Evolutionary conservation across 352 stramenopile genomes (phyloP).

Genomic region (Peronospora destructor): DNA sequence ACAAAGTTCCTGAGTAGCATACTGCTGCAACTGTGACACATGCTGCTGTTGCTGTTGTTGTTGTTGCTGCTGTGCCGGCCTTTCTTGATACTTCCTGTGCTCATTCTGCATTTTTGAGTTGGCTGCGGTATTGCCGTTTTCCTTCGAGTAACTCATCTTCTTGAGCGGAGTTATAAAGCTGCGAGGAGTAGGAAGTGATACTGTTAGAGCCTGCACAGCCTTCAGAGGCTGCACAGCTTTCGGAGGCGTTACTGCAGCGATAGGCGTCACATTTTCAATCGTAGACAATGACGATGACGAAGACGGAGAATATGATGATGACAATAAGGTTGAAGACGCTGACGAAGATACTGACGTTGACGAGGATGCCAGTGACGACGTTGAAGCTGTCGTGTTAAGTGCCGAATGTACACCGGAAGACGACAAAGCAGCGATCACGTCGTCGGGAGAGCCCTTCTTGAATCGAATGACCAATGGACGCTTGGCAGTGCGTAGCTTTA

Average conservation of each 20-base stretch:
- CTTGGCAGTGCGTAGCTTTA: conserved; percentile 80
- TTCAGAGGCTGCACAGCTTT: conserved; percentile 27
- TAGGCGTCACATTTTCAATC: conserved; percentile 10
- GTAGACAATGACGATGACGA: conserved; percentile 12
- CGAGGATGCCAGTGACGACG: conserved; percentile 23
- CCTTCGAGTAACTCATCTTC: conserved; percentile 52
- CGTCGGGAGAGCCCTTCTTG: conserved; percentile 56
- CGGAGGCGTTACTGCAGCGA: conserved; percentile 10
- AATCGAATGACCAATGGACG: conserved; percentile 79
- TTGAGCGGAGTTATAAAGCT: conserved; percentile 54
- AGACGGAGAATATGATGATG: conserved; percentile 12
- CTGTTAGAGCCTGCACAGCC: conserved; percentile 11
- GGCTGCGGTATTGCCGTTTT: conserved; percentile 28
- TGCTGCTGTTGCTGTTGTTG: conserved; percentile 16
- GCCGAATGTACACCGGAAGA: conserved; percentile 18
- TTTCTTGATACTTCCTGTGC: conserved; percentile 23
- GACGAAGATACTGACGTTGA: conserved; percentile 25
- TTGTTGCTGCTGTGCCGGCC: conserved; percentile 15
- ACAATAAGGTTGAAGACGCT: conserved; percentile 13
- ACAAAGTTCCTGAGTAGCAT: conserved; percentile 10
- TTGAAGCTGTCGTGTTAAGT: conserved; percentile 22
- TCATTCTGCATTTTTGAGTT: conserved; percentile 35
- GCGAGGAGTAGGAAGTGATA: conserved; percentile 27
- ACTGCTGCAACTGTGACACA: conserved; percentile 16
- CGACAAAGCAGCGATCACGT: conserved; percentile 26